A percentile compares a stretch with the other conserved stretches of the same genome.
Conservation (phyloP, 352 stramenopile genomes). For the Pythium utonaiense region DNA sequence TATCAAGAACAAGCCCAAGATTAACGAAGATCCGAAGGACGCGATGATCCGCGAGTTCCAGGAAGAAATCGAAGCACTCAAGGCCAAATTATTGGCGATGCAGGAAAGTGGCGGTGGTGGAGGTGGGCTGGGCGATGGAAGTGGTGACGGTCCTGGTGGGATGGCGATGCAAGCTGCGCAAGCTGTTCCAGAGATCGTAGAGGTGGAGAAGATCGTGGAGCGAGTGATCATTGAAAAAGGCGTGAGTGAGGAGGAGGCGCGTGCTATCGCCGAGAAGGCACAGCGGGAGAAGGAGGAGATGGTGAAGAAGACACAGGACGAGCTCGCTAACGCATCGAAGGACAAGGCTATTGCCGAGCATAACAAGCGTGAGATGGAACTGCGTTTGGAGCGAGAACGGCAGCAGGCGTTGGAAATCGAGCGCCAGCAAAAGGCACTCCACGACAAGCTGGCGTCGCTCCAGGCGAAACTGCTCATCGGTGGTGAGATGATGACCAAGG, state of each 20-base stretch:
- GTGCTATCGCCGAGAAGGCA: conserved; percentile 67
- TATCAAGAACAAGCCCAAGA: conserved; percentile 99
- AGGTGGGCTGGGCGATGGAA: not conserved
- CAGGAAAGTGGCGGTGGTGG: conserved; percentile 34
- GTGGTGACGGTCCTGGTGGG: not conserved
- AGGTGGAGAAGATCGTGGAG: conserved; percentile 85
- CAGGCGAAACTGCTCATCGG: conserved; percentile 91
- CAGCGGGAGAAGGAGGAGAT: conserved; percentile 76
- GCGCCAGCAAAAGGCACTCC: conserved; percentile 67
- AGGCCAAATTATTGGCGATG: conserved; percentile 71
- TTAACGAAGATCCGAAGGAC: conserved; percentile 98
- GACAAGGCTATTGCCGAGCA: conserved; percentile 82
- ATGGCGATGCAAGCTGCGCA: conserved; percentile 1
- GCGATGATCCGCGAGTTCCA: conserved; percentile 97
- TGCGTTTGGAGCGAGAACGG: conserved; percentile 86
- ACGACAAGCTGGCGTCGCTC: conserved; percentile 88
- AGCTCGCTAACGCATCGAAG: conserved; percentile 67
- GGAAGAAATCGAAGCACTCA: conserved; percentile 94
- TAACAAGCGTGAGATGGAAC: conserved; percentile 82
- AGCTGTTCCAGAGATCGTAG: conserved; percentile 42
- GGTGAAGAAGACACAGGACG: conserved; percentile 60
- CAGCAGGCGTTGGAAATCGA: conserved; percentile 68
- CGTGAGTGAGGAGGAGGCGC: conserved; percentile 74
- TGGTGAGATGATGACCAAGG: conserved; percentile 93
- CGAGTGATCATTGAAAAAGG: conserved; percentile 81